phyloP scores from a whole-genome alignment of 2,329 filamentous ascomycete genomes.

The Ophiostoma quercus region DNA sequence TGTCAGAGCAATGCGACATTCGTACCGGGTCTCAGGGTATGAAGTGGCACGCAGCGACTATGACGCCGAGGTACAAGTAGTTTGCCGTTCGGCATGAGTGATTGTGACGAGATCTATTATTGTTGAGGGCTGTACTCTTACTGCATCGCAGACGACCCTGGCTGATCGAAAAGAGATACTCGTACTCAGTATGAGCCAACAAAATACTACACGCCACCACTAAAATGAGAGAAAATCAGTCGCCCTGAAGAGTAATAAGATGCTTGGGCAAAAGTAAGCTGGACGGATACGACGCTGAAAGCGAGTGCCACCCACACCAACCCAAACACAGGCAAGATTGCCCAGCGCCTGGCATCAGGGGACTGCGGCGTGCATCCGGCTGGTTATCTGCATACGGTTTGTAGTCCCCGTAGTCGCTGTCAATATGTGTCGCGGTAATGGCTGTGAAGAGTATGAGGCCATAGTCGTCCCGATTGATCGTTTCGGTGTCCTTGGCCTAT shows the following conservation, averaged over 20 bases:
- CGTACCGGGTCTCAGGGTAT: background rate
- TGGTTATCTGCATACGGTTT: background rate
- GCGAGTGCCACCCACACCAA: background rate
- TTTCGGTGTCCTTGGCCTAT: background rate
- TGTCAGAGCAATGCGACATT: background rate
- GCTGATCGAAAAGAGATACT: background rate
- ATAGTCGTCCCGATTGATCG: background rate
- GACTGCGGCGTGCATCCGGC: background rate
- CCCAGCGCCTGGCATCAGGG: conserved; percentile 1
- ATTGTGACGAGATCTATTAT: background rate
- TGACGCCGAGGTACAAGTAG: background rate
- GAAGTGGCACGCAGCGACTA: conserved; percentile 2
- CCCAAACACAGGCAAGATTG: background rate
- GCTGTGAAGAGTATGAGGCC: background rate
- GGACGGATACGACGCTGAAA: background rate
- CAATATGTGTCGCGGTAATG: background rate
- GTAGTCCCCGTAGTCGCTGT: background rate
- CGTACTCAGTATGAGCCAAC: background rate
- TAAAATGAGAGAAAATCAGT: no score
- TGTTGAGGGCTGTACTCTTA: background rate
- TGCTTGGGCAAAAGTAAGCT: background rate
- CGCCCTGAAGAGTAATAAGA: no score
- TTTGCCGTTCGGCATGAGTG: background rate
- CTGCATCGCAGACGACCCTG: background rate
- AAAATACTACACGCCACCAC: background rate